Conservation (phyloP, 2,329 filamentous ascomycete species). For the Purpureocillium takamizusanense region DNA sequence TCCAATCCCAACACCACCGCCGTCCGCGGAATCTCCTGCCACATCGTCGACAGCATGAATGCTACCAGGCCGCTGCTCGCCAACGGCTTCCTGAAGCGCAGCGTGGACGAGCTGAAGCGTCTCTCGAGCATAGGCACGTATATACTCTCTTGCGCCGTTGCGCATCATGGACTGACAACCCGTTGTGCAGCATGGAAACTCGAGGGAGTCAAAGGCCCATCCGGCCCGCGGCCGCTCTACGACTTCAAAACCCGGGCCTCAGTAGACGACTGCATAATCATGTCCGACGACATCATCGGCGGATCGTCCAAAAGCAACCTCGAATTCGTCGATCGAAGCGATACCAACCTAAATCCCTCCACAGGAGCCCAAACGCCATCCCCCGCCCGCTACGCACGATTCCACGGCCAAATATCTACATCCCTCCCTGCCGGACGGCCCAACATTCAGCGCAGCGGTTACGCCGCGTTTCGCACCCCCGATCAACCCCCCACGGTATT, state of each 20-base stretch:
- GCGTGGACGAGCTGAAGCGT: constrained; percentile 50
- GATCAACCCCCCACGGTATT: constrained; percentile 75
- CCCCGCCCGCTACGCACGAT: constrained; percentile 54
- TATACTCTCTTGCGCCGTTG: background rate
- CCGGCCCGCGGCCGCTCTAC: constrained; percentile 55
- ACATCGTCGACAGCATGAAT: constrained; percentile 31
- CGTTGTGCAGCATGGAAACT: constrained; percentile 49
- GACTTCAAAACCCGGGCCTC: constrained; percentile 46
- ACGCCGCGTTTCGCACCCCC: constrained; percentile 80
- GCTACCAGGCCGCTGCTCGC: constrained; percentile 31
- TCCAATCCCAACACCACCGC: constrained; percentile 4
- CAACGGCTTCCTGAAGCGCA: constrained; percentile 49
- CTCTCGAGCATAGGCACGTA: constrained; percentile 44
- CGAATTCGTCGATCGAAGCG: constrained; percentile 45
- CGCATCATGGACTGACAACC: background rate
- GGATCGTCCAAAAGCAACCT: constrained; percentile 71
- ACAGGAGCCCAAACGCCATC: constrained; percentile 3
- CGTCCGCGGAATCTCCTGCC: constrained; percentile 4
- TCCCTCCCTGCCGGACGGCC: constrained; percentile 67
- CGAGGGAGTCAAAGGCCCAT: constrained; percentile 58
- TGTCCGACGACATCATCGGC: constrained; percentile 81
- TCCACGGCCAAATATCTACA: constrained; percentile 82
- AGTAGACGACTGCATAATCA: constrained; percentile 56
- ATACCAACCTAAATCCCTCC: constrained; percentile 5
- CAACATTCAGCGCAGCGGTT: constrained; percentile 72